Conservation (phyloP, 2,329 filamentous ascomycete genomes). For the Colletotrichum liriopes region DNA sequence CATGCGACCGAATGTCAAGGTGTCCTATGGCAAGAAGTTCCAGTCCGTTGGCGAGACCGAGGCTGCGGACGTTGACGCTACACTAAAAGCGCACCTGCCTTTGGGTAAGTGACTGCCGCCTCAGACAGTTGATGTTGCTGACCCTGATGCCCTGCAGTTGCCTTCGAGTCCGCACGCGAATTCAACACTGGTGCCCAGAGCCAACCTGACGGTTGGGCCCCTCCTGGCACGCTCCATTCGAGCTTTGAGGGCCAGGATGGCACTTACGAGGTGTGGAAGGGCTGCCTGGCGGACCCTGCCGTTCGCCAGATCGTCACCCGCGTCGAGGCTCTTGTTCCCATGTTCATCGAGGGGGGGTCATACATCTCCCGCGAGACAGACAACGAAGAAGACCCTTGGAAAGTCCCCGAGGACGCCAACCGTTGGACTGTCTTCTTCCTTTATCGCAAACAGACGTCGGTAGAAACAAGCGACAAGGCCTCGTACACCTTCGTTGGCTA, state of each 20-base stretch:
- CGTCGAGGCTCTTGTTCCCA: constrained; percentile 85
- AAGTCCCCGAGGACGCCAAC: constrained; percentile 70
- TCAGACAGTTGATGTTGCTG: background rate
- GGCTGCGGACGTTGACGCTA: constrained; percentile 77
- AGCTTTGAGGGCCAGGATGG: constrained; percentile 74
- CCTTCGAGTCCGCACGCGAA: constrained; percentile 74
- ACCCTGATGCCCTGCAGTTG: constrained; percentile 63
- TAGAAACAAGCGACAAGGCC: constrained; percentile 60
- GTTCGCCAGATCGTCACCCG: constrained; percentile 83
- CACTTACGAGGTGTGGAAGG: constrained; percentile 88
- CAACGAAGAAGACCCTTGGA: constrained; percentile 53
- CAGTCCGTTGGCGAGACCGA: constrained; percentile 76
- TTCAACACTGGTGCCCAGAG: constrained; percentile 68
- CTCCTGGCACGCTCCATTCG: constrained; percentile 82
- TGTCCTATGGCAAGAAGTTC: constrained; percentile 82
- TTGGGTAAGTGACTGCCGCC: constrained; percentile 64
- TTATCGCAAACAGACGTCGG: constrained; percentile 74
- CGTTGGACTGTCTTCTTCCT: constrained; percentile 95
- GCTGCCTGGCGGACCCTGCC: constrained; percentile 78
- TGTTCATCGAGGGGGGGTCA: constrained; percentile 95
- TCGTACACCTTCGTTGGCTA: constrained; percentile 91
- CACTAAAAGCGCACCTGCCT: constrained; percentile 78
- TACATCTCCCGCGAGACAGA: constrained; percentile 70
- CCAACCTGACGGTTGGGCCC: constrained; percentile 69
- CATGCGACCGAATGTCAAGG: constrained; percentile 82